Evolutionary conservation across 1,139 yeast species (phyloP).

Genomic region (Torulaspora globosa): DNA sequence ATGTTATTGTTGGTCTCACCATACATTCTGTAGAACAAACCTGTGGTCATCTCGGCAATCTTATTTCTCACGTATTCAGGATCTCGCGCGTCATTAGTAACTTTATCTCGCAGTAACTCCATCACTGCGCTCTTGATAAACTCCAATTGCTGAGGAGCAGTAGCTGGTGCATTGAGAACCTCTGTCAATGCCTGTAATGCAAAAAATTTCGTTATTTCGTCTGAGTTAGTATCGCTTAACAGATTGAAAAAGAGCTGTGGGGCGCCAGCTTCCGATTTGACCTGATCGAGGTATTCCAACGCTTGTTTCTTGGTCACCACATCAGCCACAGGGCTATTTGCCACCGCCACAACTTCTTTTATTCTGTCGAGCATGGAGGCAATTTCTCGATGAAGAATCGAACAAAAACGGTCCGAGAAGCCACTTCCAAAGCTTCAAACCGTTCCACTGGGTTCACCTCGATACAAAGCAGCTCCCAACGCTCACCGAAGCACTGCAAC

Average conservation of each 20-base stretch:
- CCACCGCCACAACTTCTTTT: constrained; percentile 89
- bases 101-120: constrained; percentile 41
- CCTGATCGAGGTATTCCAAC: constrained; percentile 66
- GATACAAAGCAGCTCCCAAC: not conserved
- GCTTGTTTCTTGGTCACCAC: constrained; percentile 74
- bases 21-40: constrained; percentile 66
- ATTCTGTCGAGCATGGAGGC: constrained; percentile 74
- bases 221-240: constrained; percentile 44
- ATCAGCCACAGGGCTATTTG: constrained; percentile 76
- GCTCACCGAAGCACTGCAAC: constrained; percentile 1
- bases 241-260: constrained; percentile 72
- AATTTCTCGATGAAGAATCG: not conserved
- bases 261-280: constrained; percentile 73
- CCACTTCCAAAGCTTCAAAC: not conserved
- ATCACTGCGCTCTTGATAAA: constrained; percentile 43
- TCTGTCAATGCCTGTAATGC: constrained; percentile 78
- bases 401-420: not conserved
- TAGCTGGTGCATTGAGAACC: constrained; percentile 37
- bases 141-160: constrained; percentile 14
- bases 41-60: constrained; percentile 67
- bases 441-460: not conserved
- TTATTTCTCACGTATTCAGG: constrained; percentile 72
- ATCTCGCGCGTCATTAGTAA: constrained; percentile 42
- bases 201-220: constrained; percentile 64
- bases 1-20: constrained; percentile 41